Evolutionary conservation across 352 stramenopile genomes (phyloP).

Genomic region (Phytophthora capsici): DNA sequence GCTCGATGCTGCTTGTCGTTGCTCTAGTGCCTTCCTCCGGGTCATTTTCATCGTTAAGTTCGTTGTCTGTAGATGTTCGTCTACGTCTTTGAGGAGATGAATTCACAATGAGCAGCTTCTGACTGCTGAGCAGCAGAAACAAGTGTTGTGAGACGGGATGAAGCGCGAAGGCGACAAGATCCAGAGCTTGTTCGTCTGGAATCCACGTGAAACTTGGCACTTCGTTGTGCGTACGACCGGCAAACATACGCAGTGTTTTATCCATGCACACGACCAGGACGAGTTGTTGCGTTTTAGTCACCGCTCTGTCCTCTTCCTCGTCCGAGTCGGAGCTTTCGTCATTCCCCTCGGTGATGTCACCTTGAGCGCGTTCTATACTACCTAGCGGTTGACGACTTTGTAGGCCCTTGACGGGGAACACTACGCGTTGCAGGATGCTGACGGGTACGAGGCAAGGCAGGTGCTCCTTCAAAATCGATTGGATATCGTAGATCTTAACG

Average conservation of each 20-base stretch:
- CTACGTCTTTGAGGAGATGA: slow-evolving; percentile 19
- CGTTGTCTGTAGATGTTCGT: slow-evolving; percentile 2
- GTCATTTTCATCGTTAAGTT: slow-evolving; percentile 8
- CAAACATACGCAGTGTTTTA: slow-evolving; percentile 71
- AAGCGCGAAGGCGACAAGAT: slow-evolving; percentile 70
- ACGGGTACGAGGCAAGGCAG: slow-evolving; percentile 61
- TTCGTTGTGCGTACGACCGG: slow-evolving; percentile 53
- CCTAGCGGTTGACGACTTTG: background rate
- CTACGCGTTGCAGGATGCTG: slow-evolving; percentile 58
- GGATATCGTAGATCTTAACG: slow-evolving; percentile 65
- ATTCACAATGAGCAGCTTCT: slow-evolving; percentile 62
- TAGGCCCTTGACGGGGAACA: slow-evolving; percentile 27
- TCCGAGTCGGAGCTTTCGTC: slow-evolving; percentile 23
- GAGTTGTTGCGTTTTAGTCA: slow-evolving; percentile 38
- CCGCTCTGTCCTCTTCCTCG: background rate
- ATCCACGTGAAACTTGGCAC: slow-evolving; percentile 76
- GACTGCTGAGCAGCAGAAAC: slow-evolving; percentile 64
- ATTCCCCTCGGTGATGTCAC: slow-evolving; percentile 6
- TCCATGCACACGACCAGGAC: slow-evolving; percentile 69
- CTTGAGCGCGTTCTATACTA: slow-evolving; percentile 1
- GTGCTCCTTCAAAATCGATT: slow-evolving; percentile 77
- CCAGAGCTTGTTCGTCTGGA: slow-evolving; percentile 62
- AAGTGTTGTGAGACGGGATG: slow-evolving; percentile 54
- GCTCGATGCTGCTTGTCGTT: slow-evolving; percentile 35
- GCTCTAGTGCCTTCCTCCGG: slow-evolving; percentile 17